These are phyloP conservation scores for Vitis rupestris DNA, from an alignment of 164 flowering plant genomes.

Conservation along the genomic window DNA sequence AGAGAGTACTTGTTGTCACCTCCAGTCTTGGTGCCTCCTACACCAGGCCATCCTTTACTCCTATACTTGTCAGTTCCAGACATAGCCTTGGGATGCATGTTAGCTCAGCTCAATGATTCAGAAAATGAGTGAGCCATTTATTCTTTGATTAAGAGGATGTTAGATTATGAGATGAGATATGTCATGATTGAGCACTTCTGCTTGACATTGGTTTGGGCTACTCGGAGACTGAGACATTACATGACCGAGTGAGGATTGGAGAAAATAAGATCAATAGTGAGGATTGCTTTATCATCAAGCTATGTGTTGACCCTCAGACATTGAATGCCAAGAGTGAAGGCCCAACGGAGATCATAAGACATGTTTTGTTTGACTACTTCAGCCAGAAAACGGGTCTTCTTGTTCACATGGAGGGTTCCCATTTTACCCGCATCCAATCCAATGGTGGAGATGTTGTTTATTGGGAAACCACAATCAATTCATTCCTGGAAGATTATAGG, in stretches of 20 bases:
- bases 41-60: accelerated
- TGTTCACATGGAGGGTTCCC: constrained; percentile 70
- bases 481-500: constrained; percentile 65
- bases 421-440: constrained; percentile 62
- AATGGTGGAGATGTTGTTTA: constrained; percentile 66
- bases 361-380: constrained; percentile 68
- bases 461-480: constrained; percentile 86
- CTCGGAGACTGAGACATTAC: too few species aligned
- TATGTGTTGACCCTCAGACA: constrained; percentile 59
- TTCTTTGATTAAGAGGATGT: too few species aligned
- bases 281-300: constrained; percentile 74
- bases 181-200: too few species aligned
- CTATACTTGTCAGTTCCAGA: too few species aligned
- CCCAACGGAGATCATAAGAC: constrained; percentile 70
- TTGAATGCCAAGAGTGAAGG: constrained; percentile 66
- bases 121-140: accelerated
- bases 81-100: too few species aligned
- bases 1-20: too few species aligned
- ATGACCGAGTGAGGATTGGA: too few species aligned
- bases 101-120: too few species aligned
- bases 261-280: constrained; percentile 62
- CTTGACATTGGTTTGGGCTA: too few species aligned
- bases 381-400: constrained; percentile 73
- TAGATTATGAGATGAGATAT: too few species aligned
- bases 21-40: too few species aligned